Evolutionary conservation across 495 filamentous ascomycete genomes (phyloP), one percentile per base, ranked within the genome.

Genomic region (Corynascus novoguineensis): DNA sequence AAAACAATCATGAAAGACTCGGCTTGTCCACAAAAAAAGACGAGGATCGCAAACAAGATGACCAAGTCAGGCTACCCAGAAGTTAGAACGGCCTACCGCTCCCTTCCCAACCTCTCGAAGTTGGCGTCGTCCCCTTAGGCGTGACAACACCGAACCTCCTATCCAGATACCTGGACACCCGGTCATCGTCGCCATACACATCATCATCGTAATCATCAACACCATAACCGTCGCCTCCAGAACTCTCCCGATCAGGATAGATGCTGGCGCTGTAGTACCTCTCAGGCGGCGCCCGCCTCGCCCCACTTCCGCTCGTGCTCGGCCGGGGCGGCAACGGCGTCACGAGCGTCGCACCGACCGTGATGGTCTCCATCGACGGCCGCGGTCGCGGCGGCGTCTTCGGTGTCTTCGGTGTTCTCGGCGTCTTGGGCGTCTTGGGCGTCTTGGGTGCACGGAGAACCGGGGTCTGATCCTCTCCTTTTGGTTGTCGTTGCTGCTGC

Each of bases 221-320:
- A 27, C 17, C 53, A 4, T 21, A n/a, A n/a, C n/a, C n/a, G n/a
- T n/a, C n/a, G n/a, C n/a, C 31, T 42, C 48, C 9, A 24, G 0
- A 24, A 50, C 14, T n/a, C 5, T 40, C 47, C 9, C 42, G 60
- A 28, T 65, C 59, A 8, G 65, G 60, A n/a, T 68, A 68, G 9
- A 68, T 59, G 40, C 65, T 68, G 59, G 62, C 64, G 53, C 65
- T 67, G 55, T 68, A 70, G 27, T 61, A 62, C 12, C 63, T 54
- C 46, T 64, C 68, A 4, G 61, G 59, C 4, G 59, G 27, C 11
- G 25, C 49, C 19, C 46, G 35, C 10, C 41, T 32, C 11, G 1
- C 19, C 9, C 29, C 53, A 31, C 58, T 55, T 4, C 61, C 60
- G 14, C 57, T 47, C 0, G 60, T 69, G 3, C 55, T 47, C 21